A percentile compares a stretch with the other conserved stretches of the same genome.
These are phyloP conservation scores for Fusarium sp. DNA, from an alignment of 2,329 filamentous ascomycete species.

Conservation along the genomic window DNA sequence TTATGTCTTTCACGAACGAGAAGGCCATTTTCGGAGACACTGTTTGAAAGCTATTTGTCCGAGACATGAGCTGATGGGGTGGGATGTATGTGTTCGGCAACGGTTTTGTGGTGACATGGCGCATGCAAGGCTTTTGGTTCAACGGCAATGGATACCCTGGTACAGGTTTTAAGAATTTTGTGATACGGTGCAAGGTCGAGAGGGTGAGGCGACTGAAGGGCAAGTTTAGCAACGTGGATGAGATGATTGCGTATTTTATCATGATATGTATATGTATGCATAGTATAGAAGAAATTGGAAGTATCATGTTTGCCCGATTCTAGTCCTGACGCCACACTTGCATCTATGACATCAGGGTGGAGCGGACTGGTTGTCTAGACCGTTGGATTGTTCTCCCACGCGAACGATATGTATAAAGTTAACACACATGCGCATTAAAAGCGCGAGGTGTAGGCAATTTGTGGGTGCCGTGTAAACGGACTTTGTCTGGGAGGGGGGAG, in stretches of 20 bases:
- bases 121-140: constrained; percentile 34
- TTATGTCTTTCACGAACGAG: constrained; percentile 69
- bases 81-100: constrained; percentile 22
- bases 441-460: constrained; percentile 75
- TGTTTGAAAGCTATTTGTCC: constrained; percentile 31
- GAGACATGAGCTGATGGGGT: constrained; percentile 37
- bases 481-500: constrained; percentile 26
- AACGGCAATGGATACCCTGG: constrained; percentile 30
- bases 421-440: constrained; percentile 72
- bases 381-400: constrained; percentile 74
- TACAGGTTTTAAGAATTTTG: constrained; percentile 15
- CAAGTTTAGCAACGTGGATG: neutral
- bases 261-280: constrained; percentile 7
- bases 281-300: constrained; percentile 9
- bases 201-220: neutral
- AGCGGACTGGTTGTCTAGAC: constrained; percentile 79
- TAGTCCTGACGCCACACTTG: constrained; percentile 74
- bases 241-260: constrained; percentile 1
- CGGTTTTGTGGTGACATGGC: constrained; percentile 38
- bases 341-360: constrained; percentile 75
- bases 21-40: constrained; percentile 61
- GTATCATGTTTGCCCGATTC: constrained; percentile 67
- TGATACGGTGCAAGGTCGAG: neutral
- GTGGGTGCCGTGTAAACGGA: constrained; percentile 60
- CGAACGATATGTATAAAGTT: constrained; percentile 71